phyloP scores from a whole-genome alignment of 768 basidiomycete species.

The Russula olivacea region DNA sequence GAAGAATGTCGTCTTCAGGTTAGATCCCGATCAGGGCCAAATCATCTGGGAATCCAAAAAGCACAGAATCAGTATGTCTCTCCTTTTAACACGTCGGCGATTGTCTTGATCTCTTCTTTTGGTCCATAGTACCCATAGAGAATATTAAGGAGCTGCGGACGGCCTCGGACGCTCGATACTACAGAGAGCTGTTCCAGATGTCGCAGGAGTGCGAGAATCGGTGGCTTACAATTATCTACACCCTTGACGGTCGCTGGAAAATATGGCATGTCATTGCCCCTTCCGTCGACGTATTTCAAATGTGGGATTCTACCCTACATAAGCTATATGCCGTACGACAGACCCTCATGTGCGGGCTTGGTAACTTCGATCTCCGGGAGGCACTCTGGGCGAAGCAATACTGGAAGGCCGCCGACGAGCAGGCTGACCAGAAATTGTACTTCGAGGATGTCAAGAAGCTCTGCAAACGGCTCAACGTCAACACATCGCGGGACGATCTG shows the following conservation, averaged over 20 bases:
- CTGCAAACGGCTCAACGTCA: slow-evolving; percentile 66
- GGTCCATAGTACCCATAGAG: slow-evolving; percentile 67
- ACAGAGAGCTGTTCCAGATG: slow-evolving; percentile 64
- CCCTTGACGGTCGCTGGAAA: slow-evolving; percentile 72
- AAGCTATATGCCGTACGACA: slow-evolving; percentile 60
- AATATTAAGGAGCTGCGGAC: slow-evolving; percentile 82
- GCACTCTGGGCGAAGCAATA: slow-evolving; percentile 75
- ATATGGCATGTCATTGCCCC: slow-evolving; percentile 79
- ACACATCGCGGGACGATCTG: slow-evolving; percentile 48
- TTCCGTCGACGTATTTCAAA: slow-evolving; percentile 51
- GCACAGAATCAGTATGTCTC: slow-evolving; percentile 51
- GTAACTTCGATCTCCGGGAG: slow-evolving; percentile 56
- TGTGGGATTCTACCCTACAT: slow-evolving; percentile 59
- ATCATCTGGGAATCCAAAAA: slow-evolving; percentile 75
- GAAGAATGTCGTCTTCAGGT: slow-evolving; percentile 60
- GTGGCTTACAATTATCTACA: slow-evolving; percentile 86
- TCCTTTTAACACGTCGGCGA: neutral
- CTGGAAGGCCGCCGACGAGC: slow-evolving; percentile 68
- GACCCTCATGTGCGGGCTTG: slow-evolving; percentile 63
- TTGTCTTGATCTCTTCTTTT: slow-evolving; percentile 1
- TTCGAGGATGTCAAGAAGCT: slow-evolving; percentile 69
- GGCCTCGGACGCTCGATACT: slow-evolving; percentile 62
- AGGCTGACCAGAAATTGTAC: slow-evolving; percentile 54
- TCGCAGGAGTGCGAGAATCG: slow-evolving; percentile 55
- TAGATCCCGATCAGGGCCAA: slow-evolving; percentile 77